phyloP scores from a whole-genome alignment of 2,329 filamentous ascomycete genomes.

The Diaporthe nobilis region DNA sequence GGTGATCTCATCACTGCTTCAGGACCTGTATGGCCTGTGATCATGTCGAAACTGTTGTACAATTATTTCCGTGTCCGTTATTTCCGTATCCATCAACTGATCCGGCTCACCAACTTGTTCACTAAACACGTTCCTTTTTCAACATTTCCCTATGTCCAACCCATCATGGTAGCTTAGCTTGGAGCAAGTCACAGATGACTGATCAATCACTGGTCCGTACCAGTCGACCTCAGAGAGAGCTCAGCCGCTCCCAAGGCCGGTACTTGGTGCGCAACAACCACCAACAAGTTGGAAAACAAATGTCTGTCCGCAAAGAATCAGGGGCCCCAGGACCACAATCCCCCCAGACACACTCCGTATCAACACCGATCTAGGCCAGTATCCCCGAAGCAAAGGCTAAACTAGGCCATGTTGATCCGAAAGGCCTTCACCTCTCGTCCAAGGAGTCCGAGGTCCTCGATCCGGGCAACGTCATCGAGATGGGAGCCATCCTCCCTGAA shows the following conservation, averaged over 20 bases:
- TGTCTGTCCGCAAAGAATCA: background rate
- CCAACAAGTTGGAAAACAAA: background rate
- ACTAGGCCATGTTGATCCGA: background rate
- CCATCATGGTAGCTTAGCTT: background rate
- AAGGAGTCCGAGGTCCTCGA: background rate
- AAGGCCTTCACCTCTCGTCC: background rate
- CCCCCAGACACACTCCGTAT: background rate
- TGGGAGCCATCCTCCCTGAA: background rate
- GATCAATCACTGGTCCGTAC: background rate
- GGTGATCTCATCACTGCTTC: no score
- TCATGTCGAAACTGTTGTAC: no score
- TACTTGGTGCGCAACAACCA: background rate
- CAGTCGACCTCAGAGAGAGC: background rate
- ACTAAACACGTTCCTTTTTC: no score
- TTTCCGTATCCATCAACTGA: no score
- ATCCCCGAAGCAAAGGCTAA: no score
- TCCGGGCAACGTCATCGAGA: background rate
- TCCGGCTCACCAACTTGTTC: no score
- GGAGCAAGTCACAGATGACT: background rate
- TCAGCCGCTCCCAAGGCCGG: background rate
- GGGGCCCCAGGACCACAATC: background rate
- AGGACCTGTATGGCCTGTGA: no score
- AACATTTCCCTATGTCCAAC: background rate
- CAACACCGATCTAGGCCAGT: no score
- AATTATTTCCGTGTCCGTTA: no score